A percentile compares a stretch with the other conserved stretches of the same genome.
phyloP scores from a whole-genome alignment of 371 early-diverging fungal species.

The Mortierella sp. region DNA sequence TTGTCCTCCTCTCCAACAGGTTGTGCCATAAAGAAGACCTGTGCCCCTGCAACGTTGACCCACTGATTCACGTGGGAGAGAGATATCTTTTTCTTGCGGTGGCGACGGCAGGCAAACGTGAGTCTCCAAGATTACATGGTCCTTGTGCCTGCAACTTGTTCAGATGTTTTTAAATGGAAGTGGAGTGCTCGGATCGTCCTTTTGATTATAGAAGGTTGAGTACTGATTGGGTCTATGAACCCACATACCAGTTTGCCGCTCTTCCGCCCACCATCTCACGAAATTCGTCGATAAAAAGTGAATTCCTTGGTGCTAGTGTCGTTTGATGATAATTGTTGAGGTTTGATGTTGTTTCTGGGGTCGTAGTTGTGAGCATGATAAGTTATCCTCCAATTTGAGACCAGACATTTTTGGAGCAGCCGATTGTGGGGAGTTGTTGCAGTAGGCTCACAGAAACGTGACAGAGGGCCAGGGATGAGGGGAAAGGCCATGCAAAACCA shows the following conservation, averaged over 20 bases:
- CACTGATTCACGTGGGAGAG: background rate
- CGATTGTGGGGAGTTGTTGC: too few species aligned
- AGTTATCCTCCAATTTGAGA: background rate
- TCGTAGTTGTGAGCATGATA: slow-evolving; percentile 15
- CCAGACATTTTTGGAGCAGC: background rate
- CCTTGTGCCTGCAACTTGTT: slow-evolving; percentile 17
- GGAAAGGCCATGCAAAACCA: too few species aligned
- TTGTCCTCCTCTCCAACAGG: too few species aligned
- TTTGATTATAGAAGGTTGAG: slow-evolving; percentile 22
- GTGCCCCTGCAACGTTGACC: slow-evolving; percentile 7
- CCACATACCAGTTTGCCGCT: slow-evolving; percentile 25
- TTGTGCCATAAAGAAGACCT: slow-evolving; percentile 15
- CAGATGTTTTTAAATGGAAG: slow-evolving; percentile 24
- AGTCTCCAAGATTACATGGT: too few species aligned
- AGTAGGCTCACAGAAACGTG: too few species aligned
- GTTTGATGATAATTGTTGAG: slow-evolving; percentile 15
- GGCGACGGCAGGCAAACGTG: slow-evolving; percentile 1
- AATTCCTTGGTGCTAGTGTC: slow-evolving; percentile 20
- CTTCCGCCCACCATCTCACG: slow-evolving; percentile 19
- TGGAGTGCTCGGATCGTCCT: slow-evolving; percentile 13
- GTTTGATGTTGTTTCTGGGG: slow-evolving; percentile 8
- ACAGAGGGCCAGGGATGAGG: too few species aligned
- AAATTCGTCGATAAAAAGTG: slow-evolving; percentile 16
- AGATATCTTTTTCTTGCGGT: background rate
- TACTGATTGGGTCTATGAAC: slow-evolving; percentile 28